Evolutionary conservation across 768 basidiomycete species (phyloP), one percentile per base, ranked within the genome.

Genomic region (Chalciporus piperatus): DNA sequence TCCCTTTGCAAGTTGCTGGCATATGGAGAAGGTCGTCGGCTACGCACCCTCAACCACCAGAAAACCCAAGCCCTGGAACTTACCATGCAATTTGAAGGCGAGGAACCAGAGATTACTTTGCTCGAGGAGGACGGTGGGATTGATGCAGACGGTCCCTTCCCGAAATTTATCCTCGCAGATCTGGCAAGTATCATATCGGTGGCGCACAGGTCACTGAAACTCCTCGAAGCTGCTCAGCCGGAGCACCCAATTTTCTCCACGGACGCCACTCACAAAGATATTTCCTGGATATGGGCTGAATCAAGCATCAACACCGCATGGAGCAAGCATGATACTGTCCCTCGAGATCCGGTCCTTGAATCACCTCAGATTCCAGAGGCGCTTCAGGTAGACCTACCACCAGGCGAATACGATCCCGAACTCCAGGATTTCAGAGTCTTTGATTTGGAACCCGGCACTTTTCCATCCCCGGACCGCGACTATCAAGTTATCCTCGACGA

Each of bases 171-270:
- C 52, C 77, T 80, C 4, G 55, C 58, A 6, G 72, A 72, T 12
- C 65, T 86, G 25, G 68, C 78, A 7, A 72, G 76, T 41, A 73
- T 80, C 7, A 68, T 92, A 4, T 77, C 81, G 12, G 78, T 80
- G 4, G 89, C 89, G 1, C 81, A 80, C 54, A 84, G 80, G 58
- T 92, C 91, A 0, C 67, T 92, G 10, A 73, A 77, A 25, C 68
- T 93, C 4, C 74, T 92, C 0, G 75, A 74, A 43, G 76, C 76
- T 10, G 88, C 89, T 3, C 72, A 81, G 51, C 83, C 87, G 0
- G 77, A 82, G 42, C 87, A 90, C 60, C 75, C 75, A 0, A 64
- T 88, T 11, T 67, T 89, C n/a, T 78, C 75, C 2, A 62, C 69
- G 25, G 44, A 35, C 37, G 32, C 13, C 9, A 25, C 37, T 19